Base-by-base conservation (phyloP, 2,329 filamentous ascomycete species). In the Trichoderma citrinoviride region DNA sequence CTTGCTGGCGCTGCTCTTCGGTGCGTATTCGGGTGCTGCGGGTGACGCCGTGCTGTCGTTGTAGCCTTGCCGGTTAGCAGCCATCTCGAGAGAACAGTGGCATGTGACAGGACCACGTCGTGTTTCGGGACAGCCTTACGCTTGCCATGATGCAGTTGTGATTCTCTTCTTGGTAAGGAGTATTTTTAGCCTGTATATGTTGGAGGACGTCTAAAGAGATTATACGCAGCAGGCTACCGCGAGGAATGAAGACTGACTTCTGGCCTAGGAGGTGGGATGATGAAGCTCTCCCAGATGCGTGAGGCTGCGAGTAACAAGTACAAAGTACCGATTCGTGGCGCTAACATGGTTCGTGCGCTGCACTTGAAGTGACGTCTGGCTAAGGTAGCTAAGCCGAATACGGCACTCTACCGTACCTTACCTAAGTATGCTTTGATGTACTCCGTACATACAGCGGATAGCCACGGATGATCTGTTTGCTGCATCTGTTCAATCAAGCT, bases 41-140 rank as follows among this genome's bases (percentile, higher is more conserved):
- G 73, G 91, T 86, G 76, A 96, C 85, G 74, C 92, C 92, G 84
- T 97, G 93, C 92, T 97, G 64, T 41, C 14, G 25, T 8, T 19
- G 40, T 41, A 25, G 58, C 58, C 58, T 54, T 50, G 58, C 23
- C 25, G 5, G 29, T 62, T 54, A 62, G 58, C 58, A 53, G 44
- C 46, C 43, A 17, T 44, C 33, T 37, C 33, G 33, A 14, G 10
- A 12, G 33, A 5, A 21, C 17, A 52, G 49, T 33, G 27, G 8
- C 37, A 43, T 19, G 19, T n/a, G 19, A 56, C 19, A 27, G 54
- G 17, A 21, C 3, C 17, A 17, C 27, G 33, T 0, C n/a, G 23
- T 12, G 15, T 2, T 14, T n/a, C 14, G n/a, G 8, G 49, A 29
- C 8, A 19, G 7, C 5, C 58, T 54, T 37, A 62, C 58, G 49